Percentiles rank a stretch among this genome's conserved stretches.
Conservation (phyloP, 2,329 filamentous ascomycete species). For the Sporothrix pseudoabietina region DNA sequence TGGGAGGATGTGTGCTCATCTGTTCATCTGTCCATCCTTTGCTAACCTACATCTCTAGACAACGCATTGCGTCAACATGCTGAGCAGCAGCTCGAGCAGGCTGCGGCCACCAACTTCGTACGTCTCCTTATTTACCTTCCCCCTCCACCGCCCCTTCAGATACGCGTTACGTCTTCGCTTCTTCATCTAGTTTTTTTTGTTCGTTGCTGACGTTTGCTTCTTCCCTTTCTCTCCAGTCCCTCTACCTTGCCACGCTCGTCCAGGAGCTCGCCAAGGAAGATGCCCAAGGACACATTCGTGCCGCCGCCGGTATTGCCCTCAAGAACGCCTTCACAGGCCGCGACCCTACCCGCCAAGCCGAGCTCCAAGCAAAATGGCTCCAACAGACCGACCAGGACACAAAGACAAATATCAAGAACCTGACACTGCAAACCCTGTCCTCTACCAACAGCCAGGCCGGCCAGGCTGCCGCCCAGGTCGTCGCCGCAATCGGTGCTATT, state of each 20-base stretch:
- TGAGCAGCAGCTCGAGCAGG: constrained; percentile 90
- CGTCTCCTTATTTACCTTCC: constrained; percentile 38
- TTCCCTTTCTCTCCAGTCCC: constrained; percentile 59
- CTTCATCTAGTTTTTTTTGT: neutral
- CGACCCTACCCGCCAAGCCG: constrained; percentile 82
- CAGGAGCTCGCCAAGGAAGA: constrained; percentile 92
- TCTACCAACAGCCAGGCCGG: constrained; percentile 82
- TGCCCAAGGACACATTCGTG: constrained; percentile 79
- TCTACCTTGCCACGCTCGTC: constrained; percentile 90
- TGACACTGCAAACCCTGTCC: constrained; percentile 83
- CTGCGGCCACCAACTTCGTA: constrained; percentile 95
- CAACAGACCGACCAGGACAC: constrained; percentile 77
- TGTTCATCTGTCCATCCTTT: neutral
- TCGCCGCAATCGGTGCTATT: constrained; percentile 90
- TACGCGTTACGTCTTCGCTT: constrained; percentile 8
- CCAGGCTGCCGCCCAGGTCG: constrained; percentile 88
- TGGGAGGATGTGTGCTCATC: too few relatives aligned
- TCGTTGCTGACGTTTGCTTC: constrained; percentile 22
- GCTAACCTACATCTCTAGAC: constrained; percentile 58
- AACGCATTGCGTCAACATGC: constrained; percentile 84
- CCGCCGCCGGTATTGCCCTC: constrained; percentile 90
- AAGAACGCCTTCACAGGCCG: constrained; percentile 98
- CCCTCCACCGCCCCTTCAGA: neutral
- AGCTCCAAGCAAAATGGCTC: constrained; percentile 93
- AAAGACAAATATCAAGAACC: constrained; percentile 84